phyloP scores from a whole-genome alignment of 139 green algal genomes.

The Ulvella scutata region DNA sequence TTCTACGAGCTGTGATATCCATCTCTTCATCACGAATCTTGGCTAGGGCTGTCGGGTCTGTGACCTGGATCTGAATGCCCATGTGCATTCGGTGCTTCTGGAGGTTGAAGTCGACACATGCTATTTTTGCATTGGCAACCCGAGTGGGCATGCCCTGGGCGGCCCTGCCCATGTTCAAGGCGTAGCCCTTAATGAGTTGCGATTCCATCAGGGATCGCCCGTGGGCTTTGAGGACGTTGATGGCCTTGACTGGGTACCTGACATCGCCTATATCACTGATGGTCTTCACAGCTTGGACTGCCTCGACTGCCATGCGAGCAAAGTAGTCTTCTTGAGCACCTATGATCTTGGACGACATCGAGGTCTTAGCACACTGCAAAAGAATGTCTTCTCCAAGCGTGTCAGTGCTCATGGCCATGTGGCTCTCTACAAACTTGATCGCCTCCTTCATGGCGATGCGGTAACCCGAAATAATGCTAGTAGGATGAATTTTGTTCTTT shows the following conservation, averaged over 20 bases:
- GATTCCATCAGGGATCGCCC: constrained; percentile 77
- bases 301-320: constrained; percentile 70
- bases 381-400: constrained; percentile 69
- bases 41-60: constrained; percentile 90
- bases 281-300: constrained; percentile 42
- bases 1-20: constrained; percentile 92
- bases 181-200: constrained; percentile 84
- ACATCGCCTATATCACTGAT: constrained; percentile 26
- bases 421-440: constrained; percentile 81
- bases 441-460: constrained; percentile 88
- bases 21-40: constrained; percentile 83
- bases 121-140: constrained; percentile 44
- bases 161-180: constrained; percentile 78
- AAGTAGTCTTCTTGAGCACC: constrained; percentile 80
- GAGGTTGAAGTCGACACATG: constrained; percentile 91
- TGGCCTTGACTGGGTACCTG: constrained; percentile 80
- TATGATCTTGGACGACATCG: constrained; percentile 92
- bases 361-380: constrained; percentile 73
- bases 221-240: constrained; percentile 97
- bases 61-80: constrained; percentile 81
- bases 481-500: constrained; percentile 90
- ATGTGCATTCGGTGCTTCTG: constrained; percentile 78
- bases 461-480: constrained; percentile 93
- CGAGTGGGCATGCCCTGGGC: constrained; percentile 44
- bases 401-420: constrained; percentile 59